Evolutionary conservation across 306 rosid genomes (phyloP).

Genomic region (Cicer bijugum): DNA sequence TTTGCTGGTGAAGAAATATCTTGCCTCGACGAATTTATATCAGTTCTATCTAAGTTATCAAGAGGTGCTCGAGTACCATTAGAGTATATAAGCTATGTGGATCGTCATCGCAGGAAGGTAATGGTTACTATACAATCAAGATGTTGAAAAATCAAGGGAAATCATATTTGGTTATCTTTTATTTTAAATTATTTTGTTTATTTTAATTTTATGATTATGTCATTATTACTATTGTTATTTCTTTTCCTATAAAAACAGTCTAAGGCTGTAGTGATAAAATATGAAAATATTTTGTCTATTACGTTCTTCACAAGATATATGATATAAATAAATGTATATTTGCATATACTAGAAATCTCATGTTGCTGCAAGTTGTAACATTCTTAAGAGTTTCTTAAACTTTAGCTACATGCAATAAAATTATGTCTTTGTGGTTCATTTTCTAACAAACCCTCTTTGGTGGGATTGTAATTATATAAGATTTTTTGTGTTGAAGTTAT

Average conservation of each 20-base stretch:
- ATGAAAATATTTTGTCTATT: no score
- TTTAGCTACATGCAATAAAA: constrained; percentile 22
- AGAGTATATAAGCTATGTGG: constrained; percentile 77
- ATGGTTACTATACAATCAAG: constrained; percentile 33
- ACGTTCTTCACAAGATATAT: neutral
- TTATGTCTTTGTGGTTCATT: constrained; percentile 19
- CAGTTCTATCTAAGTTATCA: constrained; percentile 74
- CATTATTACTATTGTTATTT: no score
- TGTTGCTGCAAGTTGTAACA: neutral
- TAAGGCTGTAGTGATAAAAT: no score
- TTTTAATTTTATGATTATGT: no score
- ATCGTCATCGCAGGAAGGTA: constrained; percentile 96
- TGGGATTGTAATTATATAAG: constrained; percentile 23
- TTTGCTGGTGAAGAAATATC: constrained; percentile 93
- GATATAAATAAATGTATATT: constrained; percentile 26
- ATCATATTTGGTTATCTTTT: no score
- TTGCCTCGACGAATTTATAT: constrained; percentile 66
- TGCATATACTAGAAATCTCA: constrained; percentile 28
- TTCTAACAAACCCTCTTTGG: neutral
- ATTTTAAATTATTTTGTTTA: no score
- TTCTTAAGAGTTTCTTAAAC: constrained; percentile 8
- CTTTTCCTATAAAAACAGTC: no score
- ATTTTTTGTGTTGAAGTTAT: neutral
- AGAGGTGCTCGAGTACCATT: constrained; percentile 89
- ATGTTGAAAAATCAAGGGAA: neutral